phyloP scores from a whole-genome alignment of 192 early-diverging fungal species.

The Backusella luteola region DNA sequence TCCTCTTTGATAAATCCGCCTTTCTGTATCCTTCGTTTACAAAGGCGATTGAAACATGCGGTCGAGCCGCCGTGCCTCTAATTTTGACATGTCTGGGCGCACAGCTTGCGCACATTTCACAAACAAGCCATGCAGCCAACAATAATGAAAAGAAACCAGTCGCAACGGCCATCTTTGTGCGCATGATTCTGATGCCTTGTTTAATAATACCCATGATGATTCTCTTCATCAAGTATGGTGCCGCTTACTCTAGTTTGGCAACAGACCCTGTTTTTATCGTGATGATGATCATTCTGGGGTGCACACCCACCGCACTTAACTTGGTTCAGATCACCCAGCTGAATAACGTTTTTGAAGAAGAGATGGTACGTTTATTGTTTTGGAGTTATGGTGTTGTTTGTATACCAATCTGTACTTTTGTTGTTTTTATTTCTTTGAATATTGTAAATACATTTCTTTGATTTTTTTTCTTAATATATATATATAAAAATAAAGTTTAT shows the following conservation, averaged over 20 bases:
- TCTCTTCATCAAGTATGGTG: slow-evolving; percentile 28
- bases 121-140: slow-evolving; percentile 11
- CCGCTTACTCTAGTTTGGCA: slow-evolving; percentile 41
- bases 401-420: slow-evolving; percentile 34
- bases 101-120: slow-evolving; percentile 42
- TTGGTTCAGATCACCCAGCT: slow-evolving; percentile 68
- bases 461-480: not conserved
- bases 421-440: slow-evolving; percentile 32
- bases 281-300: slow-evolving; percentile 60
- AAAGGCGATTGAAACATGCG: slow-evolving; percentile 69
- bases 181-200: slow-evolving; percentile 39
- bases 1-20: slow-evolving; percentile 59
- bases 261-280: slow-evolving; percentile 68
- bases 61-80: slow-evolving; percentile 76
- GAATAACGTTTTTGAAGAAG: slow-evolving; percentile 67
- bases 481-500: no score
- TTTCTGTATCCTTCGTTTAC: slow-evolving; percentile 53
- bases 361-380: slow-evolving; percentile 65
- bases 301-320: slow-evolving; percentile 73
- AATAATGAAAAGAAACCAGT: slow-evolving; percentile 35
- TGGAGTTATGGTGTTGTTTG: slow-evolving; percentile 61
- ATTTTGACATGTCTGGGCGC: slow-evolving; percentile 76
- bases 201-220: slow-evolving; percentile 39
- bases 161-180: slow-evolving; percentile 25
- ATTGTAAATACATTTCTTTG: slow-evolving; percentile 21